Base-by-base conservation (phyloP, 1,139 yeast genomes). In the Candida sanyaensis region DNA sequence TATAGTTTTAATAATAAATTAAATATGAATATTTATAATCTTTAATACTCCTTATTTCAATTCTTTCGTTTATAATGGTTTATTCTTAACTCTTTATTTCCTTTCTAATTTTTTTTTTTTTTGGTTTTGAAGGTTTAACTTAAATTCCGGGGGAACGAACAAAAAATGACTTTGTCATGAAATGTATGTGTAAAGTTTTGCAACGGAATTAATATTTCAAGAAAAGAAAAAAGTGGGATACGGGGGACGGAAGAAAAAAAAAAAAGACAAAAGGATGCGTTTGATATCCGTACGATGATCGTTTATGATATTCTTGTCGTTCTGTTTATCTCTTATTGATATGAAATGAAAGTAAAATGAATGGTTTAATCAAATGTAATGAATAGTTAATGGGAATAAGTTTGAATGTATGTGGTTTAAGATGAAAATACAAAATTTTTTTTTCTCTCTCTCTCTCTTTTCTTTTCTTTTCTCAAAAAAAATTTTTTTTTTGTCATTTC, bases 81-180 rank as follows among this genome's bases (percentile, higher is more conserved):
- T 17, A 3, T 17, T 17, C 21, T 3, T 17, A 17, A 17, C 21
- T 17, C 21, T 17, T 17, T n/a, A n/a, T n/a, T n/a, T n/a, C n/a
- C n/a, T 3, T 17, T 17, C 21, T 28, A 2, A 28, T 2, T 10
- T 29, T 21, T n/a, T 26, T 36, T 24, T 10, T 5, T 36, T 11
- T 6, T 36, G 39, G 17, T 36, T 11, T 7, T 6, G 34, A 23
- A 6, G 13, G 12, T 7, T 32, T 11, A 30, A 13, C n/a, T 6
- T 24, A 36, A 36, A 36, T 36, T 36, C 39, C 39, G 39, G 39
- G 39, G 39, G 39, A 36, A 24, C 13, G 30, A 23, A 24, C 29
- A 24, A 36, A 24, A 8, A 24, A 24, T 36, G 39, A 36, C 39
- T 23, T 5, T 28, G 39, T 36, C 39, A 36, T 36, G 39, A 24